Evolutionary conservation across 2,329 filamentous ascomycete species (phyloP).

Genomic region (Clonostachys byssicola): DNA sequence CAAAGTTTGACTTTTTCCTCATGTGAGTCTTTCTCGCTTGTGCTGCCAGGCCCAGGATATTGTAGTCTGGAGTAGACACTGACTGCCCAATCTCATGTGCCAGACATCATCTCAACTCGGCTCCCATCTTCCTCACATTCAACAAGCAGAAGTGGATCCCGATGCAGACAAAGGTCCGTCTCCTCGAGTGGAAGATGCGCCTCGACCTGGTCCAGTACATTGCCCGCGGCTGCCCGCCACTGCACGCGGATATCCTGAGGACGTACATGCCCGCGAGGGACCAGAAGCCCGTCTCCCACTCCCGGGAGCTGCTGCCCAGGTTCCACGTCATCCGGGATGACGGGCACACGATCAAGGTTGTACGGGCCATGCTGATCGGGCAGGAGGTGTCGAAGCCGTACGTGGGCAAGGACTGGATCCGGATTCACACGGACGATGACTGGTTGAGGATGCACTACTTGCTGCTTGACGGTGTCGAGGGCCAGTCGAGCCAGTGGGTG

Average conservation of each 20-base stretch:
- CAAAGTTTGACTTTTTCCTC: constrained; percentile 79
- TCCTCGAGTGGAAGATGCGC: constrained; percentile 81
- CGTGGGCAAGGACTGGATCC: constrained; percentile 36
- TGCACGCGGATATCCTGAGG: constrained; percentile 54
- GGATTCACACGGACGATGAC: constrained; percentile 47
- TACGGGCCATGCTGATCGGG: constrained; percentile 65
- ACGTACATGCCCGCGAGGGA: constrained; percentile 50
- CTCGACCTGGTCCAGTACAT: constrained; percentile 72
- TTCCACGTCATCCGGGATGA: constrained; percentile 60
- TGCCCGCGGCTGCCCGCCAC: constrained; percentile 58
- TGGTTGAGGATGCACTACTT: constrained; percentile 61
- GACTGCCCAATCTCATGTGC: background rate
- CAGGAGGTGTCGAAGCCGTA: constrained; percentile 44
- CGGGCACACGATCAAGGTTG: constrained; percentile 75
- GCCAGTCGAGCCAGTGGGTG: constrained; percentile 51
- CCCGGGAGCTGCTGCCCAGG: constrained; percentile 41
- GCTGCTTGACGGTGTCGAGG: constrained; percentile 58
- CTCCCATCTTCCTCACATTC: constrained; percentile 71
- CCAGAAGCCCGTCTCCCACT: constrained; percentile 28
- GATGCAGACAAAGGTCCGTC: constrained; percentile 54
- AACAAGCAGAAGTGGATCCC: constrained; percentile 58
- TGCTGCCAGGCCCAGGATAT: background rate
- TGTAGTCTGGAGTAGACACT: background rate
- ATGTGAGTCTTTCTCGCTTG: constrained; percentile 31
- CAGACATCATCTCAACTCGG: constrained; percentile 71